Percentiles rank a stretch among this genome's conserved stretches.
phyloP scores from a whole-genome alignment of 2,329 filamentous ascomycete genomes.

The Magnaporthales sp. region DNA sequence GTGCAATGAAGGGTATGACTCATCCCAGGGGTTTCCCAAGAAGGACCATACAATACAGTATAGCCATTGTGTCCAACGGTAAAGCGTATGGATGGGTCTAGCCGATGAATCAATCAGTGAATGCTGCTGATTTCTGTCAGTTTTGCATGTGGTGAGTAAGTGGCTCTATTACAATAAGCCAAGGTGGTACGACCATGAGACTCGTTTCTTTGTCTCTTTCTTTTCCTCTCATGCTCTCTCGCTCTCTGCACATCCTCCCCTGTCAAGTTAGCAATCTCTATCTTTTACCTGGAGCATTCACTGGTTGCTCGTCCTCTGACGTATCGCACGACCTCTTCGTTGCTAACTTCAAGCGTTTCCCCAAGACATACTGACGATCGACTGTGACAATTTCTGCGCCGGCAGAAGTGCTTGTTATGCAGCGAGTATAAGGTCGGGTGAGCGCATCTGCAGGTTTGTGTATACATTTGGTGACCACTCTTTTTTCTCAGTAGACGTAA shows the following conservation, averaged over 20 bases:
- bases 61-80: neutral
- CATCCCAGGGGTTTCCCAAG: neutral
- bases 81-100: neutral
- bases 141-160: neutral
- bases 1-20: neutral
- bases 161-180: neutral
- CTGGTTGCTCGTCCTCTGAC: constrained; percentile 30
- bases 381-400: constrained; percentile 35
- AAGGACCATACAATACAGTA: neutral
- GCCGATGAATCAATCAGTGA: neutral
- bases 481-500: neutral
- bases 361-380: constrained; percentile 30
- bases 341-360: constrained; percentile 61
- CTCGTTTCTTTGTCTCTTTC: neutral
- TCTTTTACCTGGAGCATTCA: constrained; percentile 16
- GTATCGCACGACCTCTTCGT: constrained; percentile 51
- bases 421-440: no score
- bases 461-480: neutral
- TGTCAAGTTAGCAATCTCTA: neutral
- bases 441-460: neutral
- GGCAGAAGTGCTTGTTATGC: no score
- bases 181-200: neutral
- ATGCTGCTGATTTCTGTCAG: neutral
- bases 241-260: neutral
- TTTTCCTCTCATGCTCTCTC: neutral